Evolutionary conservation across 1,139 yeast species (phyloP), one percentile per base, ranked within the genome.

Genomic region (Debaryomyces nepalensis): DNA sequence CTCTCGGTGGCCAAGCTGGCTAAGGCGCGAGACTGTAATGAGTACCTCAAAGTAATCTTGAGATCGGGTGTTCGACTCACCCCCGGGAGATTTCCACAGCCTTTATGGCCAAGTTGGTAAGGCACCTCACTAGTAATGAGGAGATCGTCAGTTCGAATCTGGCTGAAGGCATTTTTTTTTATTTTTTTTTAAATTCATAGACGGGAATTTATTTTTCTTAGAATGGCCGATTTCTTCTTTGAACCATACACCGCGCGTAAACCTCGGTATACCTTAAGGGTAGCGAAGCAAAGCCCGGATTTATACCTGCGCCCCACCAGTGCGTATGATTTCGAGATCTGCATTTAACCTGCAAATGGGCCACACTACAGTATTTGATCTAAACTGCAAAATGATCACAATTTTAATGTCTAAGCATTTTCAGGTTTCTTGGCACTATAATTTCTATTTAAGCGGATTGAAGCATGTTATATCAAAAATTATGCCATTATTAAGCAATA

Each of bases 111-210:
- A 82, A 83, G 88, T 81, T 82, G 88, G 88, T 82, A 82, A 82
- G 88, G 87, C 87, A 84, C 85, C 81, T 81, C 88, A 82, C 89
- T 83, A 82, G 87, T 82, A 83, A 82, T 82, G 88, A 81, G 81
- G 85, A 82, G 88, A 82, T 82, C 88, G 82, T 79, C 87, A 82
- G 87, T 82, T 82, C 88, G 83, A 82, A 70, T 81, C 87, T 81
- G 86, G 81, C 79, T 79, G 82, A 78, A 79, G 83, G 86, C 86
- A 81, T 52, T 54, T 52, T 48, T 66, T 70, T 68, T 55, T 37
- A 3, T 7, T 4, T 0, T 27, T 8, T 15, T 15, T 9, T 3
- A n/a, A n/a, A n/a, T n/a, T n/a, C n/a, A n/a, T n/a, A n/a, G n/a
- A n/a, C n/a, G n/a, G n/a, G n/a, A n/a, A n/a, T 27, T 27, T 4